phyloP scores from a whole-genome alignment of 345 rosid species.

The Conringia planisiliqua region DNA sequence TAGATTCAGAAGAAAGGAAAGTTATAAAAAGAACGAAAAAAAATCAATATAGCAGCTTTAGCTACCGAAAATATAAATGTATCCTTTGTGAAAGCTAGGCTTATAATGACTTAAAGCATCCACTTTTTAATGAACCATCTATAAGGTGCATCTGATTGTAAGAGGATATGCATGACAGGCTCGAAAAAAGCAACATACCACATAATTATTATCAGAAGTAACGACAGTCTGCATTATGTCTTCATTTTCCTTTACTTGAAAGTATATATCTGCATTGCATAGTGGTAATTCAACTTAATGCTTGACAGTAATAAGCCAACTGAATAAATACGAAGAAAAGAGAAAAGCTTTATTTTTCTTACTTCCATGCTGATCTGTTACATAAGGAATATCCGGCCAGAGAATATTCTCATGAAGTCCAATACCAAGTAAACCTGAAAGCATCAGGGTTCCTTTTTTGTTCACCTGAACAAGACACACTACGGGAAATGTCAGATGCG shows the following conservation, averaged over 20 bases:
- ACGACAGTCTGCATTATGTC: slow-evolving; percentile 60
- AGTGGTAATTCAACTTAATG: slow-evolving; percentile 10
- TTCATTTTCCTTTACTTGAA: slow-evolving; percentile 79
- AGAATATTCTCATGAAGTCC: slow-evolving; percentile 68
- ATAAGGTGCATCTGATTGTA: background rate
- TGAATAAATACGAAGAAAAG: background rate
- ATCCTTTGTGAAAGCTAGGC: background rate
- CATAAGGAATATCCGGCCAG: slow-evolving; percentile 84
- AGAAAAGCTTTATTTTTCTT: slow-evolving; percentile 4
- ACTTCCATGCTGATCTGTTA: slow-evolving; percentile 88
- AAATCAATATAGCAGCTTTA: background rate
- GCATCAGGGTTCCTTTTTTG: slow-evolving; percentile 68
- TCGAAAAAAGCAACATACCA: slow-evolving; percentile 47
- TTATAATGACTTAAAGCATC: background rate
- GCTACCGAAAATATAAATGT: background rate
- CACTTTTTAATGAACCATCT: background rate
- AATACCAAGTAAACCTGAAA: slow-evolving; percentile 54
- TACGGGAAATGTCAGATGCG: slow-evolving; percentile 47
- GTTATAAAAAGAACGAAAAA: background rate
- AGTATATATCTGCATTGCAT: slow-evolving; percentile 66
- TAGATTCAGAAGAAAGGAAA: background rate
- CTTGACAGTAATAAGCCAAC: background rate
- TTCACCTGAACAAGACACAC: slow-evolving; percentile 73
- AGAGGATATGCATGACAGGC: background rate
- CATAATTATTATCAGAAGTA: slow-evolving; percentile 59